Evolutionary conservation across 352 stramenopile species (phyloP).

Genomic region (Pythium dissimile): DNA sequence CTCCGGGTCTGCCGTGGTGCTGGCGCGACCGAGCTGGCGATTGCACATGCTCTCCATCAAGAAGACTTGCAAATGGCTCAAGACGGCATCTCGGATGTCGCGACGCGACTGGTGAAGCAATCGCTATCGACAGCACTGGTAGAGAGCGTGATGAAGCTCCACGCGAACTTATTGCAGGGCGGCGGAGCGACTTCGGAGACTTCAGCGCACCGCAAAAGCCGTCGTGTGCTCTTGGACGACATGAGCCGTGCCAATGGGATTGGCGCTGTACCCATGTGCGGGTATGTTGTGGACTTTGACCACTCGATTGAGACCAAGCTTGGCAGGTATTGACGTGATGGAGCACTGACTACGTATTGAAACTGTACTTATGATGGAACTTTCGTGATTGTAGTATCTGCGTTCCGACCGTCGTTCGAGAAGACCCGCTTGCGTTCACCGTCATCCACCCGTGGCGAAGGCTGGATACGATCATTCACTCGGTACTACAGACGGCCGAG

Average conservation of each 20-base stretch:
- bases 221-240: slow-evolving; percentile 6
- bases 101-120: slow-evolving; percentile 7
- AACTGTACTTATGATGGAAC: neutral
- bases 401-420: slow-evolving; percentile 34
- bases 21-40: slow-evolving; percentile 39
- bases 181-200: neutral
- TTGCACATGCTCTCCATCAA: slow-evolving; percentile 21
- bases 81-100: slow-evolving; percentile 1
- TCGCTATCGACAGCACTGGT: slow-evolving; percentile 9
- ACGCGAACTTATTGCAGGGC: slow-evolving; percentile 7
- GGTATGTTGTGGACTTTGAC: slow-evolving; percentile 28
- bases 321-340: too few relatives aligned
- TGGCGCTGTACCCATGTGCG: neutral
- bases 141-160: slow-evolving; percentile 14
- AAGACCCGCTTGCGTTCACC: slow-evolving; percentile 28
- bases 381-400: slow-evolving; percentile 17
- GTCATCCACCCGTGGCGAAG: slow-evolving; percentile 55
- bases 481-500: slow-evolving; percentile 50
- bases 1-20: slow-evolving; percentile 39
- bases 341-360: neutral
- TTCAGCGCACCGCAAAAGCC: neutral
- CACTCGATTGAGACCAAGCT: slow-evolving; percentile 19
- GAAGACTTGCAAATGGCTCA: slow-evolving; percentile 1
- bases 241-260: neutral
- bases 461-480: slow-evolving; percentile 43